phyloP scores from a whole-genome alignment of 2,329 filamentous ascomycete species.

The Colletotrichum orbiculare region DNA sequence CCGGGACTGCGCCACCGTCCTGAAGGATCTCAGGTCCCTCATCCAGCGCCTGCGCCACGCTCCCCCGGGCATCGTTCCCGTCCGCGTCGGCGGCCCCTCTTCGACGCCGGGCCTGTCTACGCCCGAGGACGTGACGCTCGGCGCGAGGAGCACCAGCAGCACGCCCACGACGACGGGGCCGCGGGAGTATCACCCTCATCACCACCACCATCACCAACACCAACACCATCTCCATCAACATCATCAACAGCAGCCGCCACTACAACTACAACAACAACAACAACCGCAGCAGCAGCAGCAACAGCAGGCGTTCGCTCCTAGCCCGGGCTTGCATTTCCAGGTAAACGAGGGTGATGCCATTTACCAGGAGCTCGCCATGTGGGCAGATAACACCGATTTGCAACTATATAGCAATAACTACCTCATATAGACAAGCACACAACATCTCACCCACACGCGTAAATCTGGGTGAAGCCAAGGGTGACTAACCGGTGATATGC shows the following conservation, averaged over 20 bases:
- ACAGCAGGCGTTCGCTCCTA: slow-evolving; percentile 14
- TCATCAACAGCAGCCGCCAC: background rate
- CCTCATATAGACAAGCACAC: slow-evolving; percentile 14
- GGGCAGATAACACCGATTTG: slow-evolving; percentile 48
- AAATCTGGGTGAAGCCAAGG: no score
- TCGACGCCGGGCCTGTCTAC: slow-evolving; percentile 7
- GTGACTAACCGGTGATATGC: background rate
- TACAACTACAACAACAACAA: background rate
- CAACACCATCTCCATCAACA: background rate
- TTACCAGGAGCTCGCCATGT: slow-evolving; percentile 50
- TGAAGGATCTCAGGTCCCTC: slow-evolving; percentile 51
- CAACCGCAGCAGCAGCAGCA: slow-evolving; percentile 4
- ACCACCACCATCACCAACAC: slow-evolving; percentile 1
- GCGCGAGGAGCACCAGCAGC: slow-evolving; percentile 2
- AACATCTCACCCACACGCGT: no score
- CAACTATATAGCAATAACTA: slow-evolving; percentile 35
- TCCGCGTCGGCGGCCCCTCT: background rate
- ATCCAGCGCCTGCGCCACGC: slow-evolving; percentile 47
- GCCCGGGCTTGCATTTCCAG: slow-evolving; percentile 23
- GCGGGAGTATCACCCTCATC: background rate
- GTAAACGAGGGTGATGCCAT: slow-evolving; percentile 46
- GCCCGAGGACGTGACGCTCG: slow-evolving; percentile 6
- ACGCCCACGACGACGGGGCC: slow-evolving; percentile 4
- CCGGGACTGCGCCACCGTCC: slow-evolving; percentile 50
- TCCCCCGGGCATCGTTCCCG: slow-evolving; percentile 1